Evolutionary conservation across 306 rosid genomes (phyloP), one percentile per base, ranked within the genome.

Genomic region (Quercus aquifolioides): DNA sequence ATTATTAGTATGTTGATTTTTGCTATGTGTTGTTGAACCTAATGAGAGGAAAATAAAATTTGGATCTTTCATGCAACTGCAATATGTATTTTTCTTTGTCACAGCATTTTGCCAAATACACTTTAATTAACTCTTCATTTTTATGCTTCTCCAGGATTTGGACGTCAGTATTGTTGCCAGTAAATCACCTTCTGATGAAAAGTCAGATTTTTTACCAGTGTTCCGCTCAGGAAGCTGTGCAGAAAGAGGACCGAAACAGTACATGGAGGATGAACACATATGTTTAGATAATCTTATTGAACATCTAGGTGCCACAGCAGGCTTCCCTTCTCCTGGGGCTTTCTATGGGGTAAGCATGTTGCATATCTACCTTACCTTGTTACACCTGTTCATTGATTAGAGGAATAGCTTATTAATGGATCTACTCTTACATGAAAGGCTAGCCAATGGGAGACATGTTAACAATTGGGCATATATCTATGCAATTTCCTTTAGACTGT

Each of bases 161-260:
- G 96, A 92, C 56, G 79, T 73, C 35, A 89, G 75, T 75, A 75
- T 82, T 68, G 80, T 88, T 70, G 90, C 79, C 38, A 83, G 82
- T 20, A 88, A 82, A 55, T 90, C 89, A 26, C 85, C 88, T 75
- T 75, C 88, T 46, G 87, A 86, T 70, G 95, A 87, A 52, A 85
- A 85, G 74, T 28, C 86, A 21, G 91, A 74, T 54, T 90, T 80
- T 85, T 60, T 85, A 58, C 97, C 97, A 7, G 82, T 87, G 64
- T 89, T 85, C 67, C 88, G 94, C 69, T 92, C 95, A n/a, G 97
- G 95, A 79, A 89, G 97, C 81, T 92, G 97, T 81, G 89, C 94
- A 78, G 97, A 90, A 84, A 92, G 76, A 79, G 97, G 97, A 67
- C 95, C 94, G 43, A 92, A 90, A 86, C 95, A 90, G 82, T 86